Evolutionary conservation across 2,329 filamentous ascomycete genomes (phyloP).

Genomic region (Fusarium sp.): DNA sequence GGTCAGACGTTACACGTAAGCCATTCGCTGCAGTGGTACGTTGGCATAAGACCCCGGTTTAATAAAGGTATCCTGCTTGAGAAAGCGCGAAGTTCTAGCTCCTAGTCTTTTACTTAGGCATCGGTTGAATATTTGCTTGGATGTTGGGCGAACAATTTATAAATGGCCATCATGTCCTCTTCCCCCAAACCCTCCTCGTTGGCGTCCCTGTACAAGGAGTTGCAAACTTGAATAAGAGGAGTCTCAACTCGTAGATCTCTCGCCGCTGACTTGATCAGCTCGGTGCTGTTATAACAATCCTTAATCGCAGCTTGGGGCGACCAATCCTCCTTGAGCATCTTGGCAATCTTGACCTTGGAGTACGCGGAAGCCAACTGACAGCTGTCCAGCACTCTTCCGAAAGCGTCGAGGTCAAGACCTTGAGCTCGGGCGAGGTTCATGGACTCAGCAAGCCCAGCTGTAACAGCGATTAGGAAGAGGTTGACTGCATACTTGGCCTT

Average conservation of each 20-base stretch:
- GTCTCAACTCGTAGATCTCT: not conserved
- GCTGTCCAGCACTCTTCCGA: not conserved
- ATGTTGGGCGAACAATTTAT: not conserved
- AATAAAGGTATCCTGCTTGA: no score
- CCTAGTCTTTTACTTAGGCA: not conserved
- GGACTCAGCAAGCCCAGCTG: not conserved
- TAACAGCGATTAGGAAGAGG: not conserved
- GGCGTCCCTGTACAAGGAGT: not conserved
- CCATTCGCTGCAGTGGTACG: no score
- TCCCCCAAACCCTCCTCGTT: not conserved
- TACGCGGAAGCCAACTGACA: not conserved
- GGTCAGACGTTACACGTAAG: no score
- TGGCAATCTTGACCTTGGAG: not conserved
- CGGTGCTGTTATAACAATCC: not conserved
- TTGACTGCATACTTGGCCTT: not conserved
- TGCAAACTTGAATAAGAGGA: not conserved
- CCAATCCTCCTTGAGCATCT: not conserved
- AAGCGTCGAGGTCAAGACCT: not conserved
- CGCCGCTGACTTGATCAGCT: not conserved
- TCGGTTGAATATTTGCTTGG: rapidly evolving
- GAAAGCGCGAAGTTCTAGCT: no score
- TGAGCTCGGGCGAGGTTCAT: not conserved
- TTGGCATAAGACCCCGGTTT: no score
- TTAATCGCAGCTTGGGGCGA: not conserved
- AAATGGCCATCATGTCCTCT: not conserved